phyloP scores from a whole-genome alignment of 2,329 filamentous ascomycete species.

The Calonectria naviculata region DNA sequence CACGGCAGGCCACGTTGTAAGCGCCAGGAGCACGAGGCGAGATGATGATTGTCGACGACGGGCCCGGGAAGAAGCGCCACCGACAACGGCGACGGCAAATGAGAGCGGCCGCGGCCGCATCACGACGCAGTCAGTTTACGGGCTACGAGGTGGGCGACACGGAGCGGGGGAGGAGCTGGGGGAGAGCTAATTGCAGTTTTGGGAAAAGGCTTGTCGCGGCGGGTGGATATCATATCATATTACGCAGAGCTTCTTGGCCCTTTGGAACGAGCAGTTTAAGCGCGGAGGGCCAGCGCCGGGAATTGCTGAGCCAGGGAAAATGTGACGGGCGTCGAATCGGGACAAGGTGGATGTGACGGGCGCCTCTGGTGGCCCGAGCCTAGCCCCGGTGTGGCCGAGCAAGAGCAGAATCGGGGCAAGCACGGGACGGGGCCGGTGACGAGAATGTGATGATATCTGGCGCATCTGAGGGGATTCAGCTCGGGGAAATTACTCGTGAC shows the following conservation, averaged over 20 bases:
- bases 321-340: constrained; percentile 34
- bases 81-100: constrained; percentile 3
- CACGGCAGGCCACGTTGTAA: neutral
- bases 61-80: neutral
- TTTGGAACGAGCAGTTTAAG: constrained; percentile 29
- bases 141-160: neutral
- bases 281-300: constrained; percentile 25
- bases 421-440: constrained; percentile 11
- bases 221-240: constrained; percentile 31
- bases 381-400: constrained; percentile 28
- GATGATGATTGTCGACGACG: constrained; percentile 1
- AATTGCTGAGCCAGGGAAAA: neutral
- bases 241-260: neutral
- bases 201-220: constrained; percentile 28
- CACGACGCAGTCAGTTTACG: neutral
- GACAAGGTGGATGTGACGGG: constrained; percentile 28
- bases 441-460: constrained; percentile 1
- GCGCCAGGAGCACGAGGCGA: constrained; percentile 1
- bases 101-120: neutral
- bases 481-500: constrained; percentile 12
- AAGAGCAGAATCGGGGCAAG: neutral
- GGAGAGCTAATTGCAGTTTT: constrained; percentile 32
- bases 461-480: neutral
- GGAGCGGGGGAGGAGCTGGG: constrained; percentile 12
- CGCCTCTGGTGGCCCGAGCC: constrained; percentile 26